phyloP scores from a whole-genome alignment of 2,329 filamentous ascomycete genomes.

The Bipolaris bicolor region DNA sequence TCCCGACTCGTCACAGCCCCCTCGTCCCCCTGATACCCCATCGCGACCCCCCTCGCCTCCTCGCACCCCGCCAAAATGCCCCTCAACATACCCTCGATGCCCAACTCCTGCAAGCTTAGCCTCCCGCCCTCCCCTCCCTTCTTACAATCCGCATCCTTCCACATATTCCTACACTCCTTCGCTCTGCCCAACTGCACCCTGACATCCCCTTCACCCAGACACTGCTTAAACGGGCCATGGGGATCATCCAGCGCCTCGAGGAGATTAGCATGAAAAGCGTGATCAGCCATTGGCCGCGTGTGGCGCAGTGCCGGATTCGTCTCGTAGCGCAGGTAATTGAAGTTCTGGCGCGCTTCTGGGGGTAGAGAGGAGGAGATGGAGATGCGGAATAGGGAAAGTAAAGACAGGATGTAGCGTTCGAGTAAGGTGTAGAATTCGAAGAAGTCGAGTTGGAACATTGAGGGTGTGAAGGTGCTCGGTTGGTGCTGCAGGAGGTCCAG shows the following conservation, averaged over 20 bases:
- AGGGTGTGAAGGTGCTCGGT: slow-evolving; percentile 21
- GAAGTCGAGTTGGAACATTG: slow-evolving; percentile 79
- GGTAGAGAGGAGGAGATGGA: slow-evolving; percentile 48
- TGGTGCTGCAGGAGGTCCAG: slow-evolving; percentile 28
- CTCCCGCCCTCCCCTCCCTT: slow-evolving; percentile 16
- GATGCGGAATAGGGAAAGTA: slow-evolving; percentile 69
- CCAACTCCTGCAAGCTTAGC: slow-evolving; percentile 62
- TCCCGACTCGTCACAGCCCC: slow-evolving; percentile 26
- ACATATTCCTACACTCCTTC: slow-evolving; percentile 73
- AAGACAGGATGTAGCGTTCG: slow-evolving; percentile 71
- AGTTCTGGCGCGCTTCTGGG: slow-evolving; percentile 23
- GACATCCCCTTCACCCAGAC: slow-evolving; percentile 63
- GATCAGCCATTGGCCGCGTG: slow-evolving; percentile 42
- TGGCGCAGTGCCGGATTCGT: slow-evolving; percentile 36
- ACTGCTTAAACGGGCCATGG: slow-evolving; percentile 61
- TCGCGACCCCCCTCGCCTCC: slow-evolving; percentile 57
- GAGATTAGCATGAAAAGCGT: slow-evolving; percentile 74
- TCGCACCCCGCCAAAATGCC: slow-evolving; percentile 66
- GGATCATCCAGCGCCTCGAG: slow-evolving; percentile 65
- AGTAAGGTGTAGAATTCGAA: slow-evolving; percentile 77
- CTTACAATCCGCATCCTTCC: slow-evolving; percentile 69
- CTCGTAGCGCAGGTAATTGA: slow-evolving; percentile 42
- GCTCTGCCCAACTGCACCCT: slow-evolving; percentile 66
- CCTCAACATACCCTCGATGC: slow-evolving; percentile 65
- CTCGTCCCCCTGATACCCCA: slow-evolving; percentile 13